Conservation (phyloP, 495 filamentous ascomycete species). For the Penicillium herquei region DNA sequence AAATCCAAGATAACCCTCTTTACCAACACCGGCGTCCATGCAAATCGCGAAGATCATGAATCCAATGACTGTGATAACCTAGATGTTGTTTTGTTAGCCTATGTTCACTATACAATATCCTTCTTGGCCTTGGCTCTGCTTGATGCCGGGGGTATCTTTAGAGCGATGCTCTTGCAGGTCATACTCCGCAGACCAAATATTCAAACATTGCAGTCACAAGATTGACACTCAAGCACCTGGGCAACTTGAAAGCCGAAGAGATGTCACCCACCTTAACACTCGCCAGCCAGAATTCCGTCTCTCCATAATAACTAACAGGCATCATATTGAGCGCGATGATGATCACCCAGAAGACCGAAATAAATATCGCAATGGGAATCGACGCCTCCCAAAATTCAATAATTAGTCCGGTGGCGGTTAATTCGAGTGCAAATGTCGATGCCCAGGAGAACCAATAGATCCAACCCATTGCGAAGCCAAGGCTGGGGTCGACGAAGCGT, state of each 20-base stretch:
- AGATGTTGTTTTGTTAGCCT: neutral
- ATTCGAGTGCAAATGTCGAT: constrained; percentile 69
- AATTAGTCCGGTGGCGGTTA: constrained; percentile 70
- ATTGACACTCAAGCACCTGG: no score
- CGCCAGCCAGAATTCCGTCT: constrained; percentile 69
- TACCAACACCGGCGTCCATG: constrained; percentile 60
- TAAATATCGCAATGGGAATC: constrained; percentile 66
- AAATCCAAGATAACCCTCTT: constrained; percentile 60
- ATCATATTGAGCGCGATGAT: constrained; percentile 69
- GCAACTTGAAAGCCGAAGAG: neutral
- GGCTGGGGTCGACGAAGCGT: constrained; percentile 67
- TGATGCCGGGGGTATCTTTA: no score
- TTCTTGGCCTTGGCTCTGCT: no score
- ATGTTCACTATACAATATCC: neutral
- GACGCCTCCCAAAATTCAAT: constrained; percentile 69
- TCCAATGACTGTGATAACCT: constrained; percentile 60
- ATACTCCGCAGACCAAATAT: no score
- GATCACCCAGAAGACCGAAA: constrained; percentile 69
- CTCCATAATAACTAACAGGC: constrained; percentile 55
- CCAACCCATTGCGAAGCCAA: constrained; percentile 82
- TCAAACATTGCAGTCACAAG: no score
- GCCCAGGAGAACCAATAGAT: constrained; percentile 66
- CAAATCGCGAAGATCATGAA: constrained; percentile 69
- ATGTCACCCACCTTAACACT: constrained; percentile 47
- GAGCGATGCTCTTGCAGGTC: no score